Evolutionary conservation across 257 asterid genomes (phyloP), one percentile per base, ranked within the genome.

Genomic region (Knoxia roxburghii): DNA sequence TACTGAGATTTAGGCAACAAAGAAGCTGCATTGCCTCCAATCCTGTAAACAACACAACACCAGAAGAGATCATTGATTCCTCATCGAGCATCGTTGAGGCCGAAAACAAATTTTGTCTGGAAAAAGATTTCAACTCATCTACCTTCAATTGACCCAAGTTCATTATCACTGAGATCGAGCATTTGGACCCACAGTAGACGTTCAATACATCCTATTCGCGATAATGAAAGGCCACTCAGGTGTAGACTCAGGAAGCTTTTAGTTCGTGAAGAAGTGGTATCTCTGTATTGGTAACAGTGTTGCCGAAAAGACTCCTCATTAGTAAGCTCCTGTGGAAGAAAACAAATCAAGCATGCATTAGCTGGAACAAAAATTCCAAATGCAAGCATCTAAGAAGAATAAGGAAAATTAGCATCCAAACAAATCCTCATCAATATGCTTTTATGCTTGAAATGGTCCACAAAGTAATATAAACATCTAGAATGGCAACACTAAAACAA

Each of bases 21-120:
- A 93, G 96, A 67, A 86, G 86, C 73, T 86, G 99, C 90, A 93
- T 73, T 61, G 88, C 81, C 82, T 90, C 97, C 89, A 93, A 75
- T 50, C 97, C 97, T 93, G 86, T 76, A n/a, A n/a, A n/a, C n/a
- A n/a, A n/a, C n/a, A 55, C n/a, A 63, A 37, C 50, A 75, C 17
- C 24, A 58, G 61, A 13, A 32, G 55, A 48, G 53, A 71, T 46
- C 21, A 8, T n/a, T n/a, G n/a, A n/a, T n/a, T n/a, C n/a, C 23
- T 4, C 17, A 50, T 69, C 26, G 29, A 43, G 73, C 40, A 73
- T 51, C 51, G 67, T 64, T 24, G 53, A 37, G 41, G 41, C 26
- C 21, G 17, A n/a, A 59, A 29, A 57, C 41, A 40, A 51, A 51
- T 23, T 14, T 10, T 6, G 63, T 18, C 40, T 20, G 17, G 55